phyloP scores from a whole-genome alignment of 2,329 filamentous ascomycete genomes.

The Aspergillus pseudoterreus region DNA sequence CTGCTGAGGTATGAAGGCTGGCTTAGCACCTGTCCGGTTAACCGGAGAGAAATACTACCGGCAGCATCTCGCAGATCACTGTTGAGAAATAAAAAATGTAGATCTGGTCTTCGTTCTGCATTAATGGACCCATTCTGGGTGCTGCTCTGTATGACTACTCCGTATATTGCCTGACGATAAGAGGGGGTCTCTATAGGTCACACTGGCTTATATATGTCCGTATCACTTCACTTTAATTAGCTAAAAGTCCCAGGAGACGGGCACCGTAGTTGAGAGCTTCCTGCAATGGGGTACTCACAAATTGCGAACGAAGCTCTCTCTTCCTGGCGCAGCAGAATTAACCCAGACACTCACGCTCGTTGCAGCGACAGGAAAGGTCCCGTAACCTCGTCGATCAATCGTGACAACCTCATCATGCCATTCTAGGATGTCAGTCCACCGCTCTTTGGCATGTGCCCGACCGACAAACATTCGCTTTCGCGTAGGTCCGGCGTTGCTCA shows the following conservation, averaged over 20 bases:
- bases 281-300: slow-evolving; percentile 37
- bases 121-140: no score
- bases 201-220: background rate
- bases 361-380: slow-evolving; percentile 52
- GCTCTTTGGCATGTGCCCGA: slow-evolving; percentile 53
- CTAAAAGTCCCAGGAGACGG: no score
- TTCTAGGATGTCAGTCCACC: slow-evolving; percentile 61
- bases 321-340: slow-evolving; percentile 51
- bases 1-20: no score
- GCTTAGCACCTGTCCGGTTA: no score
- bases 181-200: no score
- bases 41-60: no score
- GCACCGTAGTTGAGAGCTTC: background rate
- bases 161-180: no score
- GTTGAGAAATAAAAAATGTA: no score
- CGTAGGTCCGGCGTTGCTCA: slow-evolving; percentile 50
- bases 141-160: no score
- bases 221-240: background rate
- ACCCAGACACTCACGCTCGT: slow-evolving; percentile 62
- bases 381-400: slow-evolving; percentile 59
- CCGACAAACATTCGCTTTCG: slow-evolving; percentile 63
- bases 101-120: no score
- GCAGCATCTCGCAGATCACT: no score
- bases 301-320: slow-evolving; percentile 39
- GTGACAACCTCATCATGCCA: slow-evolving; percentile 53